A percentile compares a stretch with the other conserved stretches of the same genome.
Evolutionary conservation across 2,329 filamentous ascomycete genomes (phyloP).

Genomic region (Microcyclosporella mali): DNA sequence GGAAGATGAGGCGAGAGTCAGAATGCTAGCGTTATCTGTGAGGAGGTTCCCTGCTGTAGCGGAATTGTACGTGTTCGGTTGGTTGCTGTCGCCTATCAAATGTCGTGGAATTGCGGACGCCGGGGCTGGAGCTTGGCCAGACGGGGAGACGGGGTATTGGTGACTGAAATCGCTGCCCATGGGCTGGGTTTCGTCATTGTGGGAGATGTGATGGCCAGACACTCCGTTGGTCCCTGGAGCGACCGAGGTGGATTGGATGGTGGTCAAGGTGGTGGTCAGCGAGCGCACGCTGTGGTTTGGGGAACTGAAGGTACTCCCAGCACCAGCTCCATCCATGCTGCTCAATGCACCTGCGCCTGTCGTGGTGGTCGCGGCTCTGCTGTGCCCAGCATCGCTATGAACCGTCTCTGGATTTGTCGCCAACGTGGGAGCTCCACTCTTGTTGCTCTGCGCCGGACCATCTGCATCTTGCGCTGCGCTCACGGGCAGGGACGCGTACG

Average conservation of each 20-base stretch:
- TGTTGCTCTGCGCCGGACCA: conserved; percentile 56
- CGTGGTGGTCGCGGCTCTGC: conserved; percentile 71
- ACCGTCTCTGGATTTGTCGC: conserved; percentile 77
- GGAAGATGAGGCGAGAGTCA: conserved; percentile 76
- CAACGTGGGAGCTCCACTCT: conserved; percentile 70
- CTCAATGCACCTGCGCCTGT: conserved; percentile 63
- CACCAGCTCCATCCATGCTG: conserved; percentile 52
- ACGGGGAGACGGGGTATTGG: conserved; percentile 47
- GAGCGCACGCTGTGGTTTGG: conserved; percentile 75
- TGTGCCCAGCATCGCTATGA: conserved; percentile 68
- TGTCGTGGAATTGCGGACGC: conserved; percentile 68
- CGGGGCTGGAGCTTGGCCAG: conserved; percentile 49
- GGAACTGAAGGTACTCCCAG: conserved; percentile 69
- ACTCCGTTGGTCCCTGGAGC: conserved; percentile 25
- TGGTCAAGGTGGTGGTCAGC: conserved; percentile 76
- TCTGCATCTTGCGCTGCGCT: conserved; percentile 52
- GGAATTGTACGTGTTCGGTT: conserved; percentile 57
- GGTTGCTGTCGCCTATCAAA: conserved; percentile 42
- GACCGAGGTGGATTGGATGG: conserved; percentile 67
- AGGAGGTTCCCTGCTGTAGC: conserved; percentile 76
- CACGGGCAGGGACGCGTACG: conserved; percentile 44
- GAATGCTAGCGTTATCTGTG: conserved; percentile 78
- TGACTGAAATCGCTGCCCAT: conserved; percentile 50
- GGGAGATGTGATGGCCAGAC: conserved; percentile 27
- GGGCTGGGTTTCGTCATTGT: conserved; percentile 32